Evolutionary conservation across 2,329 filamentous ascomycete genomes (phyloP).

Genomic region (Verticillium longisporum): DNA sequence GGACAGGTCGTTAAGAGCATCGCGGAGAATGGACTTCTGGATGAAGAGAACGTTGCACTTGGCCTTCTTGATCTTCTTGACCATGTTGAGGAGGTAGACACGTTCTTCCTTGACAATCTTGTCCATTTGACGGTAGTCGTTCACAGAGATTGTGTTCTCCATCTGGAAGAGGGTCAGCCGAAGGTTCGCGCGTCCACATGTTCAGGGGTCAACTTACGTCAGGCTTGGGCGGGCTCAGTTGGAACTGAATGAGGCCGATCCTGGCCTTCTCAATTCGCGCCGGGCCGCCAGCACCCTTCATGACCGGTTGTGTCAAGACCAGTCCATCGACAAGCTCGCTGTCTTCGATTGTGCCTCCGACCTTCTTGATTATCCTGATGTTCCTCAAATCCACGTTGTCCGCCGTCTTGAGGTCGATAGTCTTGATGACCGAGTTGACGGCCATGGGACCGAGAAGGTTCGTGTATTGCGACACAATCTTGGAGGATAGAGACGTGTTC

Average conservation of each 20-base stretch:
- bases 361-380: slow-evolving; percentile 95
- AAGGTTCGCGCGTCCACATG: neutral
- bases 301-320: slow-evolving; percentile 83
- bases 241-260: slow-evolving; percentile 97
- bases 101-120: slow-evolving; percentile 99
- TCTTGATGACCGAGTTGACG: slow-evolving; percentile 91
- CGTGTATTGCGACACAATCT: slow-evolving; percentile 97
- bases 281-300: slow-evolving; percentile 90
- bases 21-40: slow-evolving; percentile 95
- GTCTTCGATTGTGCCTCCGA: slow-evolving; percentile 96
- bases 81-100: slow-evolving; percentile 95
- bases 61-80: slow-evolving; percentile 99
- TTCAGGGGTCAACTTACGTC: slow-evolving; percentile 54
- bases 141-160: slow-evolving; percentile 99
- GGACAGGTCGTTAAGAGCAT: slow-evolving; percentile 95
- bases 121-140: slow-evolving; percentile 99
- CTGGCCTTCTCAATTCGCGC: slow-evolving; percentile 92
- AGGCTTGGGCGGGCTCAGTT: slow-evolving; percentile 94
- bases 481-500: slow-evolving; percentile 93
- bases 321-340: slow-evolving; percentile 95
- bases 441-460: slow-evolving; percentile 95
- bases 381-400: slow-evolving; percentile 96
- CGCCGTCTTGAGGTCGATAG: slow-evolving; percentile 90
- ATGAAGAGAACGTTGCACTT: slow-evolving; percentile 99
- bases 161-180: slow-evolving; percentile 49